Percentiles rank a stretch among this genome's conserved stretches.
Conservation (phyloP, 2,329 filamentous ascomycete genomes). For the Apiospora sp. region DNA sequence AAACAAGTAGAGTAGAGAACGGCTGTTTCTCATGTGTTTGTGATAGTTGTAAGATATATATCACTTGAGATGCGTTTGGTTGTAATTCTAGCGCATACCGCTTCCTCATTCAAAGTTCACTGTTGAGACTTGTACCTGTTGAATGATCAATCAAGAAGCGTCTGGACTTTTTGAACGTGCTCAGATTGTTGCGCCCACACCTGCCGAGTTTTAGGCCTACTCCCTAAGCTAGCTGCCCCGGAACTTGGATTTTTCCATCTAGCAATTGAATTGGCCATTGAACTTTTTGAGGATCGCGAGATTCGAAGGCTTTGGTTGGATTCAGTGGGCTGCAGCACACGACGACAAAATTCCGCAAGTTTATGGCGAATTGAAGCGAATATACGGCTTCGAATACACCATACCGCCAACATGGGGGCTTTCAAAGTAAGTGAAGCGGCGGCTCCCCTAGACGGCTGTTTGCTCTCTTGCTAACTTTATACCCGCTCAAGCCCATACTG, state of each 20-base stretch:
- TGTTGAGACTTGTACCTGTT: neutral
- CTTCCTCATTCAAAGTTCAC: too few relatives aligned
- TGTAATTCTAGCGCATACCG: neutral
- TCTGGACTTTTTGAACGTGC: neutral
- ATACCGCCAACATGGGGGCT: slow-evolving; percentile 28
- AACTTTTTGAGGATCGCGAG: slow-evolving; percentile 22
- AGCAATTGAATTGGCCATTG: slow-evolving; percentile 21
- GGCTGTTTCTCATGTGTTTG: neutral
- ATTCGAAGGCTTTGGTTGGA: neutral
- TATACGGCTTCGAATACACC: neutral
- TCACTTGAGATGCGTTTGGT: neutral
- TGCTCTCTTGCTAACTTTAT: neutral
- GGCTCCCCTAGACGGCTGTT: neutral
- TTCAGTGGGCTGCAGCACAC: slow-evolving; percentile 14
- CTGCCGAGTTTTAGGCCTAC: neutral
- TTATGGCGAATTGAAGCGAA: neutral
- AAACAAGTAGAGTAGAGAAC: neutral
- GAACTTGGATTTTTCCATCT: slow-evolving; percentile 23
- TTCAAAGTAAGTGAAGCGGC: slow-evolving; percentile 27
- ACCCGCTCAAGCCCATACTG: slow-evolving; percentile 36
- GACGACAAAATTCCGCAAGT: neutral
- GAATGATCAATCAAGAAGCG: neutral
- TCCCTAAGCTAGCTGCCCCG: slow-evolving; percentile 19
- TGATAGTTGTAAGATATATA: neutral
- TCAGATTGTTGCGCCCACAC: neutral